A percentile compares a stretch with the other conserved stretches of the same genome.
phyloP scores from a whole-genome alignment of 768 basidiomycete genomes.

The Pleurotus giganteus region DNA sequence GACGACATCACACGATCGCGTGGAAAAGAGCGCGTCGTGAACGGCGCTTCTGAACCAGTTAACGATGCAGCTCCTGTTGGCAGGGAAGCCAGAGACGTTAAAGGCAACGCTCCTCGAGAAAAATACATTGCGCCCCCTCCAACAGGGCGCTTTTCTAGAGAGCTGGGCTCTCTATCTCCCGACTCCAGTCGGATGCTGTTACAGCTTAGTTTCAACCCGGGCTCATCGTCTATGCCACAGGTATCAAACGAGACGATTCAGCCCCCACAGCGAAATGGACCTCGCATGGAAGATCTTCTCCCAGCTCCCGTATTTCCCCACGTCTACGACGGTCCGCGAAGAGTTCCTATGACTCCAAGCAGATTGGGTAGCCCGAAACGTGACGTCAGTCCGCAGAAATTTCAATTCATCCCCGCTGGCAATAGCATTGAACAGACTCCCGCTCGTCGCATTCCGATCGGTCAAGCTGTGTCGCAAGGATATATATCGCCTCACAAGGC shows the following conservation, averaged over 20 bases:
- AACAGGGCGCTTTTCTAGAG: slow-evolving; percentile 29
- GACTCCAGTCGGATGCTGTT: slow-evolving; percentile 44
- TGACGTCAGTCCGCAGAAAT: slow-evolving; percentile 31
- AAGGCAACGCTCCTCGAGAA: slow-evolving; percentile 1
- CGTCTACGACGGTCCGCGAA: slow-evolving; percentile 1
- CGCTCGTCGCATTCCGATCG: slow-evolving; percentile 61
- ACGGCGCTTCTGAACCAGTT: too few species aligned
- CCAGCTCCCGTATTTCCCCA: slow-evolving; percentile 7
- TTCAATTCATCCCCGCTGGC: slow-evolving; percentile 25
- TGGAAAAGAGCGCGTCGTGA: too few species aligned
- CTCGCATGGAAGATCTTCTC: neutral
- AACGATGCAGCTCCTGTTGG: neutral
- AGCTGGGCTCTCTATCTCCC: slow-evolving; percentile 60
- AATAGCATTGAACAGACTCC: slow-evolving; percentile 51
- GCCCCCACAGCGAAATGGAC: neutral
- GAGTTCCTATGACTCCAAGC: slow-evolving; percentile 16
- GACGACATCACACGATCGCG: too few species aligned
- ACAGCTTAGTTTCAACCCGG: slow-evolving; percentile 31
- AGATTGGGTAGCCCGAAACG: slow-evolving; percentile 18
- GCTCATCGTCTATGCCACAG: slow-evolving; percentile 6
- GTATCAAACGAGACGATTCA: neutral
- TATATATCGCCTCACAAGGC: slow-evolving; percentile 49
- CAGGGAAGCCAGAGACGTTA: neutral
- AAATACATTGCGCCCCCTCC: slow-evolving; percentile 6
- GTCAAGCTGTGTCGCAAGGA: slow-evolving; percentile 48